These are phyloP conservation scores for Aspergillus calidoustus DNA, from an alignment of 2,329 filamentous ascomycete genomes.

Conservation along the genomic window DNA sequence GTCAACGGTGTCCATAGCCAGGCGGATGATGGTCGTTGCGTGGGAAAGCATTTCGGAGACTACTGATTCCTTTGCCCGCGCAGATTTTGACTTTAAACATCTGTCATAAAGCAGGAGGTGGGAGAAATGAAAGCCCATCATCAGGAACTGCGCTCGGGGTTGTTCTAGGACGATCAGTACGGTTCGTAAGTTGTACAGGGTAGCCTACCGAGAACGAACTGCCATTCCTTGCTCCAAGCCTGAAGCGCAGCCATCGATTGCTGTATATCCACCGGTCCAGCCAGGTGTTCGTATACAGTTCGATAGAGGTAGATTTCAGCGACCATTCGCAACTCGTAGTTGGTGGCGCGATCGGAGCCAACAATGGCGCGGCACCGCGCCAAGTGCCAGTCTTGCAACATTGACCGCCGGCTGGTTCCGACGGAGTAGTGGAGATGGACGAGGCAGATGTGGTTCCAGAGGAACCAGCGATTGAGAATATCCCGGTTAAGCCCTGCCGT, in stretches of 20 bases:
- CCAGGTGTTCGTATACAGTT: constrained; percentile 49
- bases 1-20: constrained; percentile 51
- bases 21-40: constrained; percentile 45
- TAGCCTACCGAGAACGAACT: constrained; percentile 42
- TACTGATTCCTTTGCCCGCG: constrained; percentile 40
- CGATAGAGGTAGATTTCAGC: constrained; percentile 53
- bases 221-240: constrained; percentile 47
- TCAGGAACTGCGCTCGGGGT: constrained; percentile 9
- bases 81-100: constrained; percentile 39
- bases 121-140: constrained; percentile 53
- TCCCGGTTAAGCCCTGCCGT: constrained; percentile 15
- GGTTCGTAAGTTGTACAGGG: neutral
- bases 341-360: constrained; percentile 44
- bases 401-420: constrained; percentile 45
- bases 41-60: constrained; percentile 50
- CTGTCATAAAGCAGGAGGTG: constrained; percentile 49
- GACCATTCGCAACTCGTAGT: constrained; percentile 54
- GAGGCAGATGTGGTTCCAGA: constrained; percentile 53
- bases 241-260: constrained; percentile 41
- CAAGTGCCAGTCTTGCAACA: constrained; percentile 45
- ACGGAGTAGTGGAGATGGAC: constrained; percentile 54
- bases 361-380: constrained; percentile 44
- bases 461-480: constrained; percentile 38
- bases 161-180: constrained; percentile 9
- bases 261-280: constrained; percentile 36